phyloP scores from a whole-genome alignment of 495 filamentous ascomycete species.

The Hypoxylon perforatum region DNA sequence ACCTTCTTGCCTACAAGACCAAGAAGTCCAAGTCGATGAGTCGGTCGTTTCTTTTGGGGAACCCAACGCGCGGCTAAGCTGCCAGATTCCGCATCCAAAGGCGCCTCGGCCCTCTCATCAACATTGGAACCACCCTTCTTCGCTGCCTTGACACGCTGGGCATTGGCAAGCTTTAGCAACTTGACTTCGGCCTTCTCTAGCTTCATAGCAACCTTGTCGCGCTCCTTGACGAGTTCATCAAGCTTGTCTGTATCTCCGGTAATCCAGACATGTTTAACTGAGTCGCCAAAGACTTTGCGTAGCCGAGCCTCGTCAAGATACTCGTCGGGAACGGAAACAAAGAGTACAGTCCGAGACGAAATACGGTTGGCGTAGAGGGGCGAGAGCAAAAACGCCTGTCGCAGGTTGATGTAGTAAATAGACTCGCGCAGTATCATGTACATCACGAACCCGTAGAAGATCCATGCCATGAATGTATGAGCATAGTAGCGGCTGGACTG shows the following conservation, averaged over 20 bases:
- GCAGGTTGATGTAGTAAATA: slow-evolving; percentile 94
- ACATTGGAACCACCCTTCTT: slow-evolving; percentile 76
- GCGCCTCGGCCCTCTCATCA: slow-evolving; percentile 61
- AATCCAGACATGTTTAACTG: slow-evolving; percentile 89
- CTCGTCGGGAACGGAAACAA: slow-evolving; percentile 81
- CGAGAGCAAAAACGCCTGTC: slow-evolving; percentile 92
- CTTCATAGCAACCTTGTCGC: slow-evolving; percentile 83
- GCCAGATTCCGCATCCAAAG: slow-evolving; percentile 72
- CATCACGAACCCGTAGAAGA: slow-evolving; percentile 88
- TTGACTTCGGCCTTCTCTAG: slow-evolving; percentile 92
- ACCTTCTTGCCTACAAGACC: slow-evolving; percentile 90
- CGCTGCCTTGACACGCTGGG: slow-evolving; percentile 73
- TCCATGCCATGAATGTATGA: slow-evolving; percentile 75
- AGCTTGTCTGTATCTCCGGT: slow-evolving; percentile 81
- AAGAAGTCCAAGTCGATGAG: slow-evolving; percentile 80
- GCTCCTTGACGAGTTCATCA: slow-evolving; percentile 84
- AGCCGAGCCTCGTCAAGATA: slow-evolving; percentile 80
- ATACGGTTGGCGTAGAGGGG: slow-evolving; percentile 88
- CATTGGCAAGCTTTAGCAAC: slow-evolving; percentile 85
- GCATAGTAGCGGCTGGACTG: slow-evolving; percentile 76
- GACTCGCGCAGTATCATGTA: slow-evolving; percentile 89
- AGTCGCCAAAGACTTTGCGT: slow-evolving; percentile 79
- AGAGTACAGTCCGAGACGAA: slow-evolving; percentile 93
- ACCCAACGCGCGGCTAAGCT: slow-evolving; percentile 84
- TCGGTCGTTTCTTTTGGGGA: slow-evolving; percentile 82